Conservation (phyloP, 2,329 filamentous ascomycete genomes). For the Cordyceps militaris region DNA sequence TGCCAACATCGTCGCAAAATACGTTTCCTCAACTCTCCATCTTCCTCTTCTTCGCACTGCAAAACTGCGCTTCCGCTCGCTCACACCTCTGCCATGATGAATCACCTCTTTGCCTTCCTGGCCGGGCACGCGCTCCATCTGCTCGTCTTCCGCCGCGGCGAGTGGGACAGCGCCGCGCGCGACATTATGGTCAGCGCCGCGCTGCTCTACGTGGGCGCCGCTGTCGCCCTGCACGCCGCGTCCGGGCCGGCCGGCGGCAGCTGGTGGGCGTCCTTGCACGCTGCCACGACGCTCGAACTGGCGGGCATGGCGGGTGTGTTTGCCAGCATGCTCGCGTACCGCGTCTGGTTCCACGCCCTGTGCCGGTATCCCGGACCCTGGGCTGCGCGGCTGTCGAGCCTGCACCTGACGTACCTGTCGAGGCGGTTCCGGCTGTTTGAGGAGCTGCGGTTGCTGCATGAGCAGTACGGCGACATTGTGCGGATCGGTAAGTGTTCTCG, state of each 20-base stretch:
- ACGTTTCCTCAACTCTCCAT: no score
- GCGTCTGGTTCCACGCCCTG: conserved; percentile 21
- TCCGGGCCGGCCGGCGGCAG: no score
- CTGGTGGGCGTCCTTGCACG: not conserved
- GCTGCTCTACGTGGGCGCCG: not conserved
- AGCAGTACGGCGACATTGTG: conserved; percentile 25
- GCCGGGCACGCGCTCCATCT: conserved; percentile 16
- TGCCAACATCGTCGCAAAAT: no score
- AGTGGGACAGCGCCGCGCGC: conserved; percentile 20
- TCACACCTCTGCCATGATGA: not conserved
- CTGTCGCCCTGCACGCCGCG: not conserved
- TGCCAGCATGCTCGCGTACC: conserved; percentile 19
- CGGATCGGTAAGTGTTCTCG: conserved; percentile 22
- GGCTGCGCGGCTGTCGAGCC: conserved; percentile 20
- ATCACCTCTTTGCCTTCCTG: conserved; percentile 7
- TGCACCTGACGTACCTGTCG: conserved; percentile 18
- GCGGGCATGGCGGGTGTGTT: conserved; percentile 12
- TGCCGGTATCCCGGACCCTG: conserved; percentile 24
- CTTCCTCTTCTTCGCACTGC: no score
- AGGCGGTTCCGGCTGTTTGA: conserved; percentile 20
- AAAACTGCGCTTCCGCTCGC: not conserved
- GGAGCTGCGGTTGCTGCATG: conserved; percentile 23
- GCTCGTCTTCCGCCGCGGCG: conserved; percentile 20
- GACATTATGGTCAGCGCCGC: conserved; percentile 12
- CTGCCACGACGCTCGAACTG: not conserved